Percentiles rank a stretch among this genome's conserved stretches.
Evolutionary conservation across 2,329 filamentous ascomycete species (phyloP).

Genomic region (Fusarium agapanthi): DNA sequence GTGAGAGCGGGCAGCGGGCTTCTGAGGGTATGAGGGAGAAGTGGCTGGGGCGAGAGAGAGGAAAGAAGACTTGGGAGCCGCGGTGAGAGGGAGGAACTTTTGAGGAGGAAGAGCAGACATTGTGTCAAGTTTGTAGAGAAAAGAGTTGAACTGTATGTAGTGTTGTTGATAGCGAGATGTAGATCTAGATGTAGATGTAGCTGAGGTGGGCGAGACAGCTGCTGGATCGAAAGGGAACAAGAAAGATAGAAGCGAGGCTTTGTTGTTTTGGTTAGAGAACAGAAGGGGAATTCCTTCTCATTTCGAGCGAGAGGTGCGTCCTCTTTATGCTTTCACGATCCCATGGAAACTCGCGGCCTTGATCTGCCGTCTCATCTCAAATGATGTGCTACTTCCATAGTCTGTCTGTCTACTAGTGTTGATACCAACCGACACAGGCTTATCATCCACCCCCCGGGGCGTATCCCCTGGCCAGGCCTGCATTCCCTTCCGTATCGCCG

Average conservation of each 20-base stretch:
- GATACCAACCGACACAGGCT: background rate
- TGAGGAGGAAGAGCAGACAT: constrained; percentile 41
- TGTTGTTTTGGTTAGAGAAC: constrained; percentile 32
- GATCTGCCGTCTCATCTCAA: constrained; percentile 23
- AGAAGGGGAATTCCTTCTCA: background rate
- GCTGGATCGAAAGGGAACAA: constrained; percentile 20
- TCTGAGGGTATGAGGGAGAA: constrained; percentile 63
- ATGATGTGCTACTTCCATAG: constrained; percentile 12
- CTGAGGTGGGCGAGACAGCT: constrained; percentile 40
- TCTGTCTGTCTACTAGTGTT: background rate
- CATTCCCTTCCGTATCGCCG: constrained; percentile 37
- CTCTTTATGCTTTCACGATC: constrained; percentile 42
- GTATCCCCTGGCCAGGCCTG: constrained; percentile 13
- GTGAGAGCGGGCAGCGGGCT: constrained; percentile 45
- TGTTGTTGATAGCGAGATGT: background rate
- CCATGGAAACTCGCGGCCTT: background rate
- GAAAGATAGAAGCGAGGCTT: constrained; percentile 11
- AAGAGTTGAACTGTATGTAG: background rate
- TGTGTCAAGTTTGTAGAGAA: constrained; percentile 14
- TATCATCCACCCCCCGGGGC: constrained; percentile 10
- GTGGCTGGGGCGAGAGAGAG: constrained; percentile 67
- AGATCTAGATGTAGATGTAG: constrained; percentile 12
- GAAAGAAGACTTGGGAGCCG: constrained; percentile 51
- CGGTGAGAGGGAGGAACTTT: constrained; percentile 41
- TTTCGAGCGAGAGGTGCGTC: constrained; percentile 36